Evolutionary conservation across 164 flowering plant genomes (phyloP).

Genomic region (Stephania cephalantha): DNA sequence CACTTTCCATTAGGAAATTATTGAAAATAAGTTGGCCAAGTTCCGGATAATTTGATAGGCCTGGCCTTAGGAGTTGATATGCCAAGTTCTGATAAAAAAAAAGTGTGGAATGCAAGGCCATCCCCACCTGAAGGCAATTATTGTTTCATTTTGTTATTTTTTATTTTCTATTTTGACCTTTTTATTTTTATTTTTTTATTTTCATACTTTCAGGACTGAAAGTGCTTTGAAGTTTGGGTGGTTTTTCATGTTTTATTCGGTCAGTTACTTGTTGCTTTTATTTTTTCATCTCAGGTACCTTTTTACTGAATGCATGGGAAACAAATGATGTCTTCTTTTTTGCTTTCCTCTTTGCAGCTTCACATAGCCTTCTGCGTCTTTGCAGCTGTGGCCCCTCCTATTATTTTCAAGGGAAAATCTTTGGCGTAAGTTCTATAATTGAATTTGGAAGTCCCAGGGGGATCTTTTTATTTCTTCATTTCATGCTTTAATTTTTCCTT

Average conservation of each 20-base stretch:
- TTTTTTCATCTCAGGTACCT: neutral
- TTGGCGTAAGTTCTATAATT: slow-evolving; percentile 57
- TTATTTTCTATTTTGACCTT: too few relatives aligned
- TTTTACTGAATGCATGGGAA: neutral
- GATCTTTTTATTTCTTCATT: neutral
- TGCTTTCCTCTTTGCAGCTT: slow-evolving; percentile 38
- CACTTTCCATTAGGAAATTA: neutral
- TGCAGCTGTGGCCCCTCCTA: slow-evolving; percentile 90
- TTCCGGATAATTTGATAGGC: neutral
- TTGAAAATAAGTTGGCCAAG: neutral
- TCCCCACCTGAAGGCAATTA: neutral
- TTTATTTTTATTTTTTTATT: neutral
- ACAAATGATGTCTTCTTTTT: slow-evolving; percentile 7
- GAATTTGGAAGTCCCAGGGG: neutral
- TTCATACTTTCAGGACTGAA: slow-evolving; percentile 63
- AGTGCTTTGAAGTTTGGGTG: slow-evolving; percentile 84
- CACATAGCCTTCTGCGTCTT: slow-evolving; percentile 79
- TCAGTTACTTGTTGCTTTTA: slow-evolving; percentile 17
- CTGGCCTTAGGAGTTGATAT: neutral
- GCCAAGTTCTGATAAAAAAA: neutral
- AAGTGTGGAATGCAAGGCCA: neutral
- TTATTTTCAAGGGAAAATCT: slow-evolving; percentile 81
- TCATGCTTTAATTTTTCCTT: neutral
- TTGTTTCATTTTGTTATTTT: neutral
- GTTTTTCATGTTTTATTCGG: slow-evolving; percentile 77